Conservation (phyloP, 2,329 filamentous ascomycete species). For the Calonectria montana region DNA sequence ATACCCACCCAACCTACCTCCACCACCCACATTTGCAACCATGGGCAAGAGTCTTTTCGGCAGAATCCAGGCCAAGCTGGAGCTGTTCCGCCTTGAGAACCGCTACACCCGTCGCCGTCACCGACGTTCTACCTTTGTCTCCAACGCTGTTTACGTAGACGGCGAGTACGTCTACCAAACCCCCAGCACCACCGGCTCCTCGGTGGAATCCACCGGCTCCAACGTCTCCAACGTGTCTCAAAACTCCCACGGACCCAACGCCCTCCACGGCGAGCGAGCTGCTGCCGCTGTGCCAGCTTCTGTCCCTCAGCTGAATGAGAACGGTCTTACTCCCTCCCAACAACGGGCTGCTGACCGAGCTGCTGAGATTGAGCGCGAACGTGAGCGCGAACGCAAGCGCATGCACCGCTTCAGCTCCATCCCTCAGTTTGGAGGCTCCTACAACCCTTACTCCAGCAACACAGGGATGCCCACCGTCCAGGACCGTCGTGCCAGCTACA, state of each 20-base stretch:
- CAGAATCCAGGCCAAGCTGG: constrained; percentile 76
- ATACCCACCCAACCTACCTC: not conserved
- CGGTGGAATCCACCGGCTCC: constrained; percentile 52
- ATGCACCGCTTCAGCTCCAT: constrained; percentile 68
- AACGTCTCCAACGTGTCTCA: not conserved
- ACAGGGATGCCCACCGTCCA: constrained; percentile 49
- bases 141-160: constrained; percentile 91
- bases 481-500: constrained; percentile 57
- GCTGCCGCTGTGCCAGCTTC: constrained; percentile 31
- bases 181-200: constrained; percentile 68
- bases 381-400: constrained; percentile 57
- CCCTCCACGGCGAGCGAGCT: constrained; percentile 50
- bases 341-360: constrained; percentile 19
- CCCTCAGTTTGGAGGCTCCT: constrained; percentile 60
- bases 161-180: constrained; percentile 92
- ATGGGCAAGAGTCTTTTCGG: constrained; percentile 67
- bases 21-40: constrained; percentile 34
- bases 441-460: constrained; percentile 41
- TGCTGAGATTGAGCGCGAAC: not conserved
- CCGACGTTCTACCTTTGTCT: constrained; percentile 89
- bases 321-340: constrained; percentile 24
- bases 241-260: constrained; percentile 40
- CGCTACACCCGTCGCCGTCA: constrained; percentile 90
- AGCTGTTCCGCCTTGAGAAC: constrained; percentile 95
- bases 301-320: constrained; percentile 40